Evolutionary conservation across 495 filamentous ascomycete genomes (phyloP).

Genomic region (Penicillium malachiteum): DNA sequence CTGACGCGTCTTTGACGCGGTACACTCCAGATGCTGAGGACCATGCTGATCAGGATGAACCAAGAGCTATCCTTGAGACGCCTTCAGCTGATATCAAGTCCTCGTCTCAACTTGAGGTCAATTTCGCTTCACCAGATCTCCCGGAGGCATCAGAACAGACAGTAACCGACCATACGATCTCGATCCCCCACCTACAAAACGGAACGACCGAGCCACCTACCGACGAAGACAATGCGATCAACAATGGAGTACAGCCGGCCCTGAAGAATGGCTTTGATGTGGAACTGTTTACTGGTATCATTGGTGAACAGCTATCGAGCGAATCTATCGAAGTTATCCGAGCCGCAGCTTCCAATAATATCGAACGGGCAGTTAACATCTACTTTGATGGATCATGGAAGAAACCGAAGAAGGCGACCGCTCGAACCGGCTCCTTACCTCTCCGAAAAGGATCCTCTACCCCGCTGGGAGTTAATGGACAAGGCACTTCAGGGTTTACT

Average conservation of each 20-base stretch:
- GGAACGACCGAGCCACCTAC: neutral
- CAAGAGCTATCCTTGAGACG: neutral
- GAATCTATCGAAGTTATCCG: conserved; percentile 53
- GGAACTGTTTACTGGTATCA: conserved; percentile 64
- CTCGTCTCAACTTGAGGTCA: neutral
- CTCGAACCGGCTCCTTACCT: conserved; percentile 6
- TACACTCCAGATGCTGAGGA: conserved; percentile 5
- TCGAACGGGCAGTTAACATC: conserved; percentile 74
- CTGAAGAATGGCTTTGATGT: conserved; percentile 57
- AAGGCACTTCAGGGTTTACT: neutral
- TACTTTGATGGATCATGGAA: conserved; percentile 96
- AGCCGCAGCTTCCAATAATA: conserved; percentile 57
- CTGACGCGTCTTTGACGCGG: conserved; percentile 26
- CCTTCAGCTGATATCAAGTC: neutral
- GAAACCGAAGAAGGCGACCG: conserved; percentile 24
- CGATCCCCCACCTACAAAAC: neutral
- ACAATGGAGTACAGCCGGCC: neutral
- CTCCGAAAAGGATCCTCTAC: conserved; percentile 3
- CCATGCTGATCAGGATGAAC: neutral
- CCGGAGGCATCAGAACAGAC: neutral
- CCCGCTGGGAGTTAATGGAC: neutral
- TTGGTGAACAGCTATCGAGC: conserved; percentile 61
- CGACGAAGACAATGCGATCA: neutral
- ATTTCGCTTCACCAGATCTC: neutral
- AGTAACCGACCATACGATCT: neutral